phyloP scores from a whole-genome alignment of 177 flowering plant genomes.

The Vitis hybrid region DNA sequence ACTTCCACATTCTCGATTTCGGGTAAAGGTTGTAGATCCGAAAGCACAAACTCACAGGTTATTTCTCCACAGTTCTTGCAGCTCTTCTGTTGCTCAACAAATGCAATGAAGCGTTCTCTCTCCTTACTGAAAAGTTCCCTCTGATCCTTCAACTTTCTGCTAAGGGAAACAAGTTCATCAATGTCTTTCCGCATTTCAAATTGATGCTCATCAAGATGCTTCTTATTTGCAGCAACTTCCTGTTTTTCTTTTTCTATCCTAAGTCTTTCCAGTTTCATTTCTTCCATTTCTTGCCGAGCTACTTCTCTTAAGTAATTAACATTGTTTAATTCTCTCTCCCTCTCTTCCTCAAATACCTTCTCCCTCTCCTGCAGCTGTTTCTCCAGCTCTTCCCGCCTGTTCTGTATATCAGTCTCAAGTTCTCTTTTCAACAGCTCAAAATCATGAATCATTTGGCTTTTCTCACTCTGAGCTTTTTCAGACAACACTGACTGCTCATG shows the following conservation, averaged over 20 bases:
- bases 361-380: slow-evolving; percentile 39
- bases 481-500: slow-evolving; percentile 40
- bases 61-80: slow-evolving; percentile 54
- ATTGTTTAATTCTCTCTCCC: slow-evolving; percentile 40
- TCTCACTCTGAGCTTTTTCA: slow-evolving; percentile 51
- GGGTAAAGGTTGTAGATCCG: slow-evolving; percentile 44
- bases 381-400: slow-evolving; percentile 48
- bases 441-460: slow-evolving; percentile 46
- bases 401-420: slow-evolving; percentile 48
- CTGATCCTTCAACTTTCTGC: slow-evolving; percentile 51
- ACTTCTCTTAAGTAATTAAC: slow-evolving; percentile 51
- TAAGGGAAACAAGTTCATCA: slow-evolving; percentile 54
- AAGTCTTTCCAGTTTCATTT: slow-evolving; percentile 47
- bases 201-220: slow-evolving; percentile 43
- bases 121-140: slow-evolving; percentile 55
- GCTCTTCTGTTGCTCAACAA: slow-evolving; percentile 46
- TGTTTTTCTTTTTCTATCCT: slow-evolving; percentile 47
- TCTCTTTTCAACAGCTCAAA: slow-evolving; percentile 48
- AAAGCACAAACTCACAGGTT: slow-evolving; percentile 45
- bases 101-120: slow-evolving; percentile 57
- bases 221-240: slow-evolving; percentile 44
- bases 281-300: slow-evolving; percentile 58
- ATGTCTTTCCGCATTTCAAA: slow-evolving; percentile 54
- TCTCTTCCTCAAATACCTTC: slow-evolving; percentile 51
- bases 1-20: slow-evolving; percentile 40